A percentile compares a stretch with the other conserved stretches of the same genome.
These are phyloP conservation scores for Carpinus viminea DNA, from an alignment of 306 rosid species.

Conservation along the genomic window DNA sequence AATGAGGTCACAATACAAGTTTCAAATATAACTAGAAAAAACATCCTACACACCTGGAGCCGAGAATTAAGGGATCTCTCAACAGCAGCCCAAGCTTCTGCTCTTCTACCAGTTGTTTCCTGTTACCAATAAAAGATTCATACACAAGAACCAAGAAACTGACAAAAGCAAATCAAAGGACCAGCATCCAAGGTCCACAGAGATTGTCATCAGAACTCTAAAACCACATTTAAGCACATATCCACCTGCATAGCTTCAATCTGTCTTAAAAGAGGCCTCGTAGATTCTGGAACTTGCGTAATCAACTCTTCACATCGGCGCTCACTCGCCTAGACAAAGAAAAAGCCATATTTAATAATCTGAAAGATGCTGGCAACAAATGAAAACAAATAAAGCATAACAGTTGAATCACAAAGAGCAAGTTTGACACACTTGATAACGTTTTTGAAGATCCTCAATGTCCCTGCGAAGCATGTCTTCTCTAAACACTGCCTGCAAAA, in stretches of 20 bases:
- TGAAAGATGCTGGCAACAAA: slow-evolving; percentile 16
- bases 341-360: slow-evolving; percentile 31
- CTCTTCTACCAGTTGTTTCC: slow-evolving; percentile 91
- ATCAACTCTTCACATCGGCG: slow-evolving; percentile 96
- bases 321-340: slow-evolving; percentile 82
- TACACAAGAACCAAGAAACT: slow-evolving; percentile 26
- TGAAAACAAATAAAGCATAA: slow-evolving; percentile 26
- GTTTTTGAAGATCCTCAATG: slow-evolving; percentile 92
- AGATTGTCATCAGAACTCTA: slow-evolving; percentile 14
- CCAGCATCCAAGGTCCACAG: slow-evolving; percentile 5
- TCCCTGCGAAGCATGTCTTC: slow-evolving; percentile 94
- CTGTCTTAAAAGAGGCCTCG: slow-evolving; percentile 97
- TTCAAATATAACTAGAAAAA: slow-evolving; percentile 12
- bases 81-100: slow-evolving; percentile 97
- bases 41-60: slow-evolving; percentile 67
- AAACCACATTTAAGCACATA: slow-evolving; percentile 21
- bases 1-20: slow-evolving; percentile 12
- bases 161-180: slow-evolving; percentile 28
- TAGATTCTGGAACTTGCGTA: slow-evolving; percentile 97
- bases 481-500: slow-evolving; percentile 77
- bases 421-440: slow-evolving; percentile 73
- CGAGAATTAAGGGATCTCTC: slow-evolving; percentile 94
- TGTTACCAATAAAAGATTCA: slow-evolving; percentile 45
- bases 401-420: slow-evolving; percentile 21
- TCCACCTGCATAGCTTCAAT: slow-evolving; percentile 98